phyloP scores from a whole-genome alignment of 306 rosid species.

The Oxytropis ochrocephala region DNA sequence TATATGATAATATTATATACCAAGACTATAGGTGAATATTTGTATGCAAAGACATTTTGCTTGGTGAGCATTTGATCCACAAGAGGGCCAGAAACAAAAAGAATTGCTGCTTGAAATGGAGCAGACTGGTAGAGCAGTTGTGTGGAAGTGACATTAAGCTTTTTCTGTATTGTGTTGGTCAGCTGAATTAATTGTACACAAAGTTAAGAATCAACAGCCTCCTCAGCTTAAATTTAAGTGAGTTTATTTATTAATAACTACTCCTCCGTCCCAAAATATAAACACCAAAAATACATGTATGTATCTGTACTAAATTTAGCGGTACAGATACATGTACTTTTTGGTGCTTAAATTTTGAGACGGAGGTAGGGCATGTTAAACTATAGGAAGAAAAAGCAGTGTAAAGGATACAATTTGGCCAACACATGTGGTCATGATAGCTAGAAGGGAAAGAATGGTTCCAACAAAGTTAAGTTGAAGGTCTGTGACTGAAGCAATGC shows the following conservation, averaged over 20 bases:
- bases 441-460: slow-evolving; percentile 72
- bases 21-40: slow-evolving; percentile 78
- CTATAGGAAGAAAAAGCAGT: slow-evolving; percentile 2
- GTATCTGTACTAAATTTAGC: too few relatives aligned
- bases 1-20: slow-evolving; percentile 29
- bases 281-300: too few relatives aligned
- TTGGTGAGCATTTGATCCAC: slow-evolving; percentile 84
- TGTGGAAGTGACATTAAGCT: slow-evolving; percentile 86
- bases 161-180: slow-evolving; percentile 96
- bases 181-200: slow-evolving; percentile 52
- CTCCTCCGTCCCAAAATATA: too few relatives aligned
- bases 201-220: slow-evolving; percentile 41
- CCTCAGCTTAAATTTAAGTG: background rate
- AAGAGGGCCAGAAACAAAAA: slow-evolving; percentile 82
- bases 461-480: slow-evolving; percentile 94
- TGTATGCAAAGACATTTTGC: slow-evolving; percentile 71
- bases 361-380: background rate
- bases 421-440: slow-evolving; percentile 84
- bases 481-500: slow-evolving; percentile 93
- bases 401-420: slow-evolving; percentile 89
- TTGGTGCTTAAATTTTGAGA: too few relatives aligned
- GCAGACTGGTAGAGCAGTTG: slow-evolving; percentile 92
- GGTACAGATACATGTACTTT: too few relatives aligned
- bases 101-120: slow-evolving; percentile 97
- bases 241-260: too few relatives aligned